Base-by-base conservation (phyloP, 192 early-diverging fungal species). In the Allomyces arbusculus region DNA sequence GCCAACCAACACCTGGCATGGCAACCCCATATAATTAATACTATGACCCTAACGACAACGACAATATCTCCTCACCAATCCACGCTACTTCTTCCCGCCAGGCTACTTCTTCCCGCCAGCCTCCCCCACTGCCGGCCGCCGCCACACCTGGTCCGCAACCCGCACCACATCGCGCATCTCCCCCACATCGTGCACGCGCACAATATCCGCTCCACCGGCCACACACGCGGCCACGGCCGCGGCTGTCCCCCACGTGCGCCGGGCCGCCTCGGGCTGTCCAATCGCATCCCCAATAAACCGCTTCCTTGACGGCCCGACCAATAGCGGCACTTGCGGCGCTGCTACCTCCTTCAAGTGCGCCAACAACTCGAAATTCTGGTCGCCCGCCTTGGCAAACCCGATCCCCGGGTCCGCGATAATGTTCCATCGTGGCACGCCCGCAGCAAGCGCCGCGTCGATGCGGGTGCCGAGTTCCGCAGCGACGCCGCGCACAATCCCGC, bases 341-440 rank as follows among this genome's bases (percentile, higher is more conserved):
- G 67, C 65, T 6, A 86, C 72, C 62, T 86, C 79, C 1, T 74
- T 68, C 24, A 99, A 75, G 5, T 85, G 75, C 28, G 86, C 80
- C 64, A 99, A 72, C 25, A 99, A 73, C 69, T 90, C 86, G 74
- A 94, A 84, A 73, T 87, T 89, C 71, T 99, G 96, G 4, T 81
- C 80, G 24, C 77, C 78, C 10, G 86, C 85, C 76, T 99, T 99
- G 33, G 94, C 92, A 79, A 99, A 99, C 1, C 96, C 96, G 66
- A 99, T 83, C 24, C 96, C 96, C 14, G 96, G 96, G 69, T 99
- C 96, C 4, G 95, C 74, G 68, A 94, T 88, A 24, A 99, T 91
- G 74, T 97, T 97, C 96, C 96, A 99, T 12, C 92, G 80, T 58
- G 83, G 79, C 6, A 99, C 83, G 62, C 95, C 95, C 1, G 79